Conservation (phyloP, 805 yeast species). For the Dipodascopsis tothii region DNA sequence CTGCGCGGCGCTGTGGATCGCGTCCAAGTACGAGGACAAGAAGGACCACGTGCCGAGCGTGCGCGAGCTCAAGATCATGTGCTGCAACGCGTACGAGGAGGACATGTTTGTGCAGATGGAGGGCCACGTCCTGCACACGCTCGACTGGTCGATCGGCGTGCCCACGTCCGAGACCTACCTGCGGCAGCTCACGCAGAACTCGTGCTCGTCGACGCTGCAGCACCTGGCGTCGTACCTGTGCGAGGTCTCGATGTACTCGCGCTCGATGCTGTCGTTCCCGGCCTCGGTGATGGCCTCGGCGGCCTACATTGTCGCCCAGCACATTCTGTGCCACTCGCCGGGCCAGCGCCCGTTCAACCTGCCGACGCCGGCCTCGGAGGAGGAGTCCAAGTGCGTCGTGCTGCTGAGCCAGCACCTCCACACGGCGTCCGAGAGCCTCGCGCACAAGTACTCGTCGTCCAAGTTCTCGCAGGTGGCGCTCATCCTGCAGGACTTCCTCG, state of each 20-base stretch:
- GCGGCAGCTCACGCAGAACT: constrained; percentile 22
- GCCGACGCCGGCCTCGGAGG: constrained; percentile 3
- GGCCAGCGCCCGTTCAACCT: not conserved
- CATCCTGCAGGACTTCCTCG: constrained; percentile 22
- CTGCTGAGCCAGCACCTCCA: constrained; percentile 32
- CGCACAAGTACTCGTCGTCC: constrained; percentile 33
- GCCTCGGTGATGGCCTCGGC: constrained; percentile 32
- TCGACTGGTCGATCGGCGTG: constrained; percentile 65
- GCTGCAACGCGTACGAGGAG: constrained; percentile 58
- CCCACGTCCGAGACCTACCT: constrained; percentile 49
- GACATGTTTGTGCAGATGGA: constrained; percentile 69
- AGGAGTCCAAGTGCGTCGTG: constrained; percentile 30
- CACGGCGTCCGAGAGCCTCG: constrained; percentile 33
- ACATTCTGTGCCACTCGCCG: constrained; percentile 12
- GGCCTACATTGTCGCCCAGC: constrained; percentile 33
- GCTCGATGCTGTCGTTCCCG: constrained; percentile 26
- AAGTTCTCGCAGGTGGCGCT: constrained; percentile 20
- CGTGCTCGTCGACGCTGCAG: constrained; percentile 19
- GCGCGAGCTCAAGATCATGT: constrained; percentile 60
- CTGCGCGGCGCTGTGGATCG: constrained; percentile 87
- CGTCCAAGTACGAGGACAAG: constrained; percentile 74
- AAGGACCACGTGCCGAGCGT: constrained; percentile 69
- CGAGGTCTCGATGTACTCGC: constrained; percentile 32
- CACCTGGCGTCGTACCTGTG: constrained; percentile 32
- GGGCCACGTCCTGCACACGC: constrained; percentile 58